Base-by-base conservation (phyloP, 2,329 filamentous ascomycete species). In the Nigrograna mackinnonii region DNA sequence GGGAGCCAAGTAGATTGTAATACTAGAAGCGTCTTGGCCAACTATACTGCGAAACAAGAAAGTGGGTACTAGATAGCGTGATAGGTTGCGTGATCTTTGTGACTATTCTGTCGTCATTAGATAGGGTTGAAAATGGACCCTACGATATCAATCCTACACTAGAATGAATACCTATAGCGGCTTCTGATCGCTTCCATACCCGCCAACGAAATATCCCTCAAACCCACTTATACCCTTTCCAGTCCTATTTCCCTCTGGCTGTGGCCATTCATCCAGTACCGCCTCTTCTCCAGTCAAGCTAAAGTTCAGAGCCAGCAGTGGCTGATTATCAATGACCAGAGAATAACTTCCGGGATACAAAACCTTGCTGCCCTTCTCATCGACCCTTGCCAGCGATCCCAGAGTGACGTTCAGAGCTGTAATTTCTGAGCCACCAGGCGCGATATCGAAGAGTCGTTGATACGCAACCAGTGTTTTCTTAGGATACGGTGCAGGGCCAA, bases 391-490 rank as follows among this genome's bases (percentile, higher is more conserved):
- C 26, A 83, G 53, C 18, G 68, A 72, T 0, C 75, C 79, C 2
- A 83, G 60, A 3, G 70, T 77, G 19, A 79, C 49, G 5, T 67
- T 58, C 4, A 82, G 54, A 0, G 52, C 51, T 0, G 65, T 69
- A 4, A 55, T 68, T 4, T 37, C 39, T 0, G 58, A 61, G 13
- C 56, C 40, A 1, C 68, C 70, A 0, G 67, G 50, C 4, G 57
- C 44, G 28, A 79, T 59, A 22, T 62, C 55, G 39, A 62, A 62
- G 3, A 79, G 49, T n/a, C 79, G 67, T 1, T 63, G 57, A 52
- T 82, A 83, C 2, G 72, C 70, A 2, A 75, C 77, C 0, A 83
- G 69, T 2, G 70, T 72, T 62, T 82, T 82, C 32, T 69, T 70
- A 0, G 79, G 80, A 37, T 74, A 72, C 1, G 80, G 80, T 18